Evolutionary conservation across 140 eudicot species (phyloP).

Genomic region (Stevia rebaudiana): DNA sequence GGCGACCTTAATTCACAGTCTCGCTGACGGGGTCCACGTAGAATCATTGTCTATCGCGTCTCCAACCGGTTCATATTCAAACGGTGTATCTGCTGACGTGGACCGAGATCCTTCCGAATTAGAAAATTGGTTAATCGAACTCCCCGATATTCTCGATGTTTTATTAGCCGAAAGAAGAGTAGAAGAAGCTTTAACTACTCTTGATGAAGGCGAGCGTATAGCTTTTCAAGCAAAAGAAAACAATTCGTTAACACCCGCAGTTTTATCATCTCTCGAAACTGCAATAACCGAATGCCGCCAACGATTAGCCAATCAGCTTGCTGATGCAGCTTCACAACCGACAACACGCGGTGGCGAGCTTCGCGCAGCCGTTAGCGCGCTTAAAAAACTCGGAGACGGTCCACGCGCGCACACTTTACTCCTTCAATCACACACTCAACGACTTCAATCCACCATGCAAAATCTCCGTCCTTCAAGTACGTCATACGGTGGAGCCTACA

Average conservation of each 20-base stretch:
- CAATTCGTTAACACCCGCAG: constrained; percentile 38
- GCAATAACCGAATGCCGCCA: constrained; percentile 71
- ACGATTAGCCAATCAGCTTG: constrained; percentile 95
- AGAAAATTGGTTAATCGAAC: constrained; percentile 77
- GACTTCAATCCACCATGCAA: constrained; percentile 87
- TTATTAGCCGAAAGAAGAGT: constrained; percentile 94
- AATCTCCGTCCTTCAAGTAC: constrained; percentile 94
- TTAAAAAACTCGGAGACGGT: constrained; percentile 89
- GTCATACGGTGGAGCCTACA: constrained; percentile 98
- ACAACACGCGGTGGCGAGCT: constrained; percentile 96
- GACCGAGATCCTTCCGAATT: constrained; percentile 73
- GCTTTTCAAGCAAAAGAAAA: constrained; percentile 75
- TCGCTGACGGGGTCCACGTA: constrained; percentile 86
- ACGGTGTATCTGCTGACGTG: constrained; percentile 41
- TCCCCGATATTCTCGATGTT: constrained; percentile 92
- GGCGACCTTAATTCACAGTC: constrained; percentile 79
- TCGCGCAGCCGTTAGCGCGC: constrained; percentile 86
- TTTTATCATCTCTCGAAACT: constrained; percentile 48
- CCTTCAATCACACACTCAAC: constrained; percentile 82
- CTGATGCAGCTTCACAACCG: constrained; percentile 97
- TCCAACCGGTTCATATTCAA: constrained; percentile 48
- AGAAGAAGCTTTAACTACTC: constrained; percentile 79
- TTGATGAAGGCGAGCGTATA: constrained; percentile 82
- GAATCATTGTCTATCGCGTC: constrained; percentile 48
- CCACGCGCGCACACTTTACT: constrained; percentile 91